Percentiles rank a stretch among this genome's conserved stretches.
phyloP scores from a whole-genome alignment of 2,329 filamentous ascomycete species.

The Coccinonectria pachysandricola region DNA sequence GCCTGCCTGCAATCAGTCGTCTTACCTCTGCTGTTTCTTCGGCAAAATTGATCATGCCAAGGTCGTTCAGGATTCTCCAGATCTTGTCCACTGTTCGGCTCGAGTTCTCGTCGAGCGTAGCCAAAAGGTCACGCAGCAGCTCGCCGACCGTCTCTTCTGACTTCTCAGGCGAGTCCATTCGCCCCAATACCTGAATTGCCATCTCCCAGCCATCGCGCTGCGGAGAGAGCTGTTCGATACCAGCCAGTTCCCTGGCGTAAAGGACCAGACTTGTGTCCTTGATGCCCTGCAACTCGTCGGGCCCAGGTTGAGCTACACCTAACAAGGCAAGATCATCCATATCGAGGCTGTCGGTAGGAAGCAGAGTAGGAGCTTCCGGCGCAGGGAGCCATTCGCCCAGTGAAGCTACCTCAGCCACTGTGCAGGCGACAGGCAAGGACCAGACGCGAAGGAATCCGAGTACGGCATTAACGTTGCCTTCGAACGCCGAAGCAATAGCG shows the following conservation, averaged over 20 bases:
- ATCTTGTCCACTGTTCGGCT: constrained; percentile 69
- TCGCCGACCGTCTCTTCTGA: constrained; percentile 66
- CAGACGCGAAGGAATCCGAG: constrained; percentile 65
- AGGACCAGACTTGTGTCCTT: constrained; percentile 70
- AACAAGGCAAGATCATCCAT: constrained; percentile 79
- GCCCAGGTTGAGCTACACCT: constrained; percentile 50
- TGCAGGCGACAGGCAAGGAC: constrained; percentile 70
- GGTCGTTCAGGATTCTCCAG: constrained; percentile 63
- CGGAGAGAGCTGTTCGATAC: constrained; percentile 38
- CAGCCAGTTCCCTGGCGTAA: constrained; percentile 62
- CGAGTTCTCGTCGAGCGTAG: constrained; percentile 52
- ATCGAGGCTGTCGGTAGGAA: constrained; percentile 58
- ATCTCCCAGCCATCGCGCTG: constrained; percentile 76
- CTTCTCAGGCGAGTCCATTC: constrained; percentile 62
- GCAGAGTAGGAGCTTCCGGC: constrained; percentile 28
- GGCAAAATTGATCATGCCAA: constrained; percentile 70
- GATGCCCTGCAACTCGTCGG: constrained; percentile 51
- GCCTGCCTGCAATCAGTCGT: neutral
- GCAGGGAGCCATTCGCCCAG: constrained; percentile 69
- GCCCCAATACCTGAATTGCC: constrained; percentile 70
- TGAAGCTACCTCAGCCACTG: constrained; percentile 75
- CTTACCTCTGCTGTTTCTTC: constrained; percentile 73
- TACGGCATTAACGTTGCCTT: constrained; percentile 69
- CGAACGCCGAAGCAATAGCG: constrained; percentile 69
- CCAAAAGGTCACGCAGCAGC: constrained; percentile 58